These are phyloP conservation scores for Psilocybe cyanescens DNA, from an alignment of 768 basidiomycete species.

Conservation along the genomic window DNA sequence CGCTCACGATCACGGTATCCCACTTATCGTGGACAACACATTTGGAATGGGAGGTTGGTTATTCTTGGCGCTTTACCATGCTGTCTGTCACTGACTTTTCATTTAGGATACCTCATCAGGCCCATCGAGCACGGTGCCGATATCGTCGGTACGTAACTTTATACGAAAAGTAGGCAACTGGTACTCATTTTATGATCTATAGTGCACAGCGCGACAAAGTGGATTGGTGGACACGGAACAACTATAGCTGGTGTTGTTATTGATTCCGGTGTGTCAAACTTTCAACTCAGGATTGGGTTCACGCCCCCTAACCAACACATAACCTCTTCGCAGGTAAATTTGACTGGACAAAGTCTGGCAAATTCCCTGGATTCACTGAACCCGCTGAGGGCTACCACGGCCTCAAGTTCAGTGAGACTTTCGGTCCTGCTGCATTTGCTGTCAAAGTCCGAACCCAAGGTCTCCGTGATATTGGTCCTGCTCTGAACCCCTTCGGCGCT, in stretches of 20 bases:
- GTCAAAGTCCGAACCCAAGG: slow-evolving; percentile 66
- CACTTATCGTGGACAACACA: slow-evolving; percentile 82
- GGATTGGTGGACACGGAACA: slow-evolving; percentile 84
- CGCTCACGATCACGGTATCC: slow-evolving; percentile 73
- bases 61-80: neutral
- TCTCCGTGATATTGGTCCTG: slow-evolving; percentile 69
- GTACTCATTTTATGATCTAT: neutral
- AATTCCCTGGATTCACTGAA: slow-evolving; percentile 75
- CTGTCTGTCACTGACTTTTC: neutral
- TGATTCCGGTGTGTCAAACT: slow-evolving; percentile 54
- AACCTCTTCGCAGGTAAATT: slow-evolving; percentile 54
- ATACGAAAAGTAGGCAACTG: neutral
- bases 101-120: slow-evolving; percentile 58
- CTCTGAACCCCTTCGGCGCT: slow-evolving; percentile 71
- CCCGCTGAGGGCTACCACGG: slow-evolving; percentile 82
- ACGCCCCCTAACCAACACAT: neutral
- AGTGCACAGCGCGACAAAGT: slow-evolving; percentile 83
- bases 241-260: slow-evolving; percentile 79
- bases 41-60: slow-evolving; percentile 68
- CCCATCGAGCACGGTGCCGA: slow-evolving; percentile 81
- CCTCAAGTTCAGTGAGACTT: slow-evolving; percentile 64
- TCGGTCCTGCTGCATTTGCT: slow-evolving; percentile 67
- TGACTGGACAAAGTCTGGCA: slow-evolving; percentile 69
- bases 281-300: neutral
- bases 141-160: slow-evolving; percentile 58